Base-by-base conservation (phyloP, 768 basidiomycete species). In the Clavulina sp. region DNA sequence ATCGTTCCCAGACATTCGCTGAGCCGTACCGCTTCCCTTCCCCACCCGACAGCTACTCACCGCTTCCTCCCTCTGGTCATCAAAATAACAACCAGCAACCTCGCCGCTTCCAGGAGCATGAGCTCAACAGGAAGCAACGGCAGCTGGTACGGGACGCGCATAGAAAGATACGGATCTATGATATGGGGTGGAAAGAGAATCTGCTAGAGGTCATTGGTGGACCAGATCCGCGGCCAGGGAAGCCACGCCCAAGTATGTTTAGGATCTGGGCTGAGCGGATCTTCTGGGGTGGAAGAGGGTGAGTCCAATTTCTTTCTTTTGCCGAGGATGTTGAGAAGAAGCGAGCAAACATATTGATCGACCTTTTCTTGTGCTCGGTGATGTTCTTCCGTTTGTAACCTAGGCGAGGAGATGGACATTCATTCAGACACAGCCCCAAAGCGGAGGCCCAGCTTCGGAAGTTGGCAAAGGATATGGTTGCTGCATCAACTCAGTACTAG, bases 181-280 rank as follows among this genome's bases (percentile, higher is more conserved):
- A 87, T 59, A 56, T 89, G 4, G 85, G 86, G 7, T 81, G 77
- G 75, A 67, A 71, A 44, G 70, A 65, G 56, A 89, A 89, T 56
- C 78, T 79, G 73, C 66, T 60, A 18, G 80, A 84, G 60, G 76
- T 77, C 2, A 71, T 84, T 53, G 82, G 81, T 71, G 71, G 68
- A 64, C 34, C 50, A 3, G 52, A 50, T 28, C 50, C n/a, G 26
- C 18, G 9, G 23, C 19, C 53, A 44, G 28, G 26, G 26, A 46
- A 46, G 34, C 9, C 34, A 19, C 54, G 47, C 4, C 9, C 33
- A 9, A 19, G 48, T 24, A 67, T 60, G 31, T 69, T 65, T 53
- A 67, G 66, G 56, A 75, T 75, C 3, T 80, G 75, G 75, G 52
- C 74, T 3, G 60, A 65, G 43, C 70, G 77, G 31, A 36, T 83